Evolutionary conservation across 192 early-diverging fungal species (phyloP), one percentile per base, ranked within the genome.

Genomic region (Haplosporangium gracile): DNA sequence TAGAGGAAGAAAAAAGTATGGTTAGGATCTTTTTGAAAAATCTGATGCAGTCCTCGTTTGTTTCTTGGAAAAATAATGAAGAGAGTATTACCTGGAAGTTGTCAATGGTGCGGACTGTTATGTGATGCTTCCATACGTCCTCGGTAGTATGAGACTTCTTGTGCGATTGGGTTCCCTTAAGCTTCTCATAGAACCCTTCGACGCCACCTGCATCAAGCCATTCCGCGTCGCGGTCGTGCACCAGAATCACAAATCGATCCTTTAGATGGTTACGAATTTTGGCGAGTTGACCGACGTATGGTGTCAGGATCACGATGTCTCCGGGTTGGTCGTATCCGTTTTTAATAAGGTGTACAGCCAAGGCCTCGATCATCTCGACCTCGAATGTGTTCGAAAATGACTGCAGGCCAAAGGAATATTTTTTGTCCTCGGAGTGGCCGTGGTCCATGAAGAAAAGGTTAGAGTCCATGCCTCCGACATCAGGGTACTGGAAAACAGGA

Each of bases 401-500:
- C 11, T 82, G 74, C 1, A 78, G 68, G 10, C 80, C 88, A 13
- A 57, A 76, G 22, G 77, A 45, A 47, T 84, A 76, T 6, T 55
- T 68, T 9, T 11, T 18, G 20, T 88, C 87, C 68, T 92, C 90
- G 5, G 82, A 73, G 49, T 91, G 65, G 2, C 63, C 45, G 72
- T 92, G 91, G n/a, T 79, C 68, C 51, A 92, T 74, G 51, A 92
- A 92, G 70, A 79, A 92, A 6, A 92, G 51, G 51, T 88, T 89
- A 26, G 81, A 26, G 2, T 65, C 78, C 76, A 88, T 89, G 8
- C 91, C 91, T 32, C 42, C 51, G 0, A 92, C 78, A 32, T 74
- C n/a, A 3, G 85, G 83, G 36, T 88, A 82, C 32, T 51, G 51
- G 0, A 6, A 22, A 2, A 86, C 88, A 18, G 40, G 38, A 0